phyloP scores from a whole-genome alignment of 176 grass and related monocot species.

The Olyra latifolia region DNA sequence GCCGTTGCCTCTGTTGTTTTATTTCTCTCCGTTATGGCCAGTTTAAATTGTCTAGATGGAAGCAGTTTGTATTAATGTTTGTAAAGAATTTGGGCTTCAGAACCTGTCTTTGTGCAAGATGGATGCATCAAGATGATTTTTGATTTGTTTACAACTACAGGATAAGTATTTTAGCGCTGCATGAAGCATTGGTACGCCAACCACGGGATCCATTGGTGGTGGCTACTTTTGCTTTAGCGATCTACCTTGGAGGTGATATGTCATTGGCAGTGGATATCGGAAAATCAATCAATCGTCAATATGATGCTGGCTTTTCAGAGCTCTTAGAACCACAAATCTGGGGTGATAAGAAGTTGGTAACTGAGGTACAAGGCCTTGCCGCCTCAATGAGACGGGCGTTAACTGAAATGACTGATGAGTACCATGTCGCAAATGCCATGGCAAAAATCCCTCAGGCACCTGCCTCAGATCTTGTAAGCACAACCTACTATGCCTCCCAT shows the following conservation, averaged over 20 bases:
- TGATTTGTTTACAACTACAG: constrained; percentile 34
- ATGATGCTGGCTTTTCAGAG: constrained; percentile 62
- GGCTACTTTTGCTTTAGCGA: constrained; percentile 75
- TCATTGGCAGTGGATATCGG: constrained; percentile 66
- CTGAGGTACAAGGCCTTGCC: constrained; percentile 52
- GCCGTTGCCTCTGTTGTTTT: neutral
- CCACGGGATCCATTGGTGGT: constrained; percentile 73
- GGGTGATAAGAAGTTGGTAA: constrained; percentile 52
- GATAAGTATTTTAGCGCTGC: constrained; percentile 88
- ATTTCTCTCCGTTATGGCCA: constrained; percentile 1
- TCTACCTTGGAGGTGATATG: constrained; percentile 89
- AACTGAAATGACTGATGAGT: constrained; percentile 73
- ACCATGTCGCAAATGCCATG: constrained; percentile 73
- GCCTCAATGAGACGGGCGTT: constrained; percentile 49
- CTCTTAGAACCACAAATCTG: constrained; percentile 52
- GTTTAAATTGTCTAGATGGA: neutral
- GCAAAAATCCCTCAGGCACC: constrained; percentile 80
- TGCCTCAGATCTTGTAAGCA: constrained; percentile 85
- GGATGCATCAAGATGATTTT: neutral
- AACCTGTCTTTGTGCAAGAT: neutral
- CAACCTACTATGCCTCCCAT: neutral
- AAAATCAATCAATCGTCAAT: constrained; percentile 55
- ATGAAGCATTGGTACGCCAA: constrained; percentile 68
- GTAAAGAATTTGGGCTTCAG: neutral
- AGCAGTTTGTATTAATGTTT: neutral